These are phyloP conservation scores for Berberis vulgaris DNA, from an alignment of 164 flowering plant genomes.

Conservation along the genomic window DNA sequence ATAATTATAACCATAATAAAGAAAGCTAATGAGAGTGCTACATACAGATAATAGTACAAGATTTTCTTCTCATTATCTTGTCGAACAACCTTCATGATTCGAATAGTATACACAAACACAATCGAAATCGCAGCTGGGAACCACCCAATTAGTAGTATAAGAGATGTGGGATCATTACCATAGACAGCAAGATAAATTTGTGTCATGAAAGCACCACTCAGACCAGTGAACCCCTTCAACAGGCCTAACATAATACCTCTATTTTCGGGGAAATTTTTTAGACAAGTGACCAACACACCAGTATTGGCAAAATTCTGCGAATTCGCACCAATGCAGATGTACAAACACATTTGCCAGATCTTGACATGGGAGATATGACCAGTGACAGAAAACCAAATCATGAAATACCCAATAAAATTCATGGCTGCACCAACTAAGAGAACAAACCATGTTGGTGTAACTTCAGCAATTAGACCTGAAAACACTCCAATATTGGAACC, in stretches of 20 bases:
- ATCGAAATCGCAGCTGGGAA: conserved; percentile 45
- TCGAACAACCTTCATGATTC: conserved; percentile 20
- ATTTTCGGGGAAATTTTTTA: conserved; percentile 55
- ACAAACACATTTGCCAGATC: conserved; percentile 60
- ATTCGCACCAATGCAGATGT: conserved; percentile 56
- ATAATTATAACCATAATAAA: conserved; percentile 43
- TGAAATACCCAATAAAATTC: conserved; percentile 57
- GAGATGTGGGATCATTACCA: conserved; percentile 40
- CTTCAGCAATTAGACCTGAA: conserved; percentile 51
- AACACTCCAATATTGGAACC: conserved; percentile 49
- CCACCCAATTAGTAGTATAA: conserved; percentile 58
- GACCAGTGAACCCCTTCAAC: conserved; percentile 49
- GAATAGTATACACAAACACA: conserved; percentile 35
- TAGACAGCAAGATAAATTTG: conserved; percentile 53
- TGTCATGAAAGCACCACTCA: conserved; percentile 57
- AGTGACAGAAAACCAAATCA: conserved; percentile 56
- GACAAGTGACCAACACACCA: conserved; percentile 48
- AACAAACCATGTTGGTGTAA: conserved; percentile 53
- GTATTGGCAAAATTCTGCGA: conserved; percentile 63
- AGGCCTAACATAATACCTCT: conserved; percentile 49
- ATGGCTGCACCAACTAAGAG: conserved; percentile 43
- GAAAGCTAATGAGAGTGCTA: conserved; percentile 39
- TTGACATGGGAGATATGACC: conserved; percentile 28
- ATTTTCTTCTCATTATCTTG: conserved; percentile 27
- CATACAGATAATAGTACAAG: conserved; percentile 41